phyloP scores from a whole-genome alignment of 2,329 filamentous ascomycete species.

The Stagonosporopsis rhizophila region DNA sequence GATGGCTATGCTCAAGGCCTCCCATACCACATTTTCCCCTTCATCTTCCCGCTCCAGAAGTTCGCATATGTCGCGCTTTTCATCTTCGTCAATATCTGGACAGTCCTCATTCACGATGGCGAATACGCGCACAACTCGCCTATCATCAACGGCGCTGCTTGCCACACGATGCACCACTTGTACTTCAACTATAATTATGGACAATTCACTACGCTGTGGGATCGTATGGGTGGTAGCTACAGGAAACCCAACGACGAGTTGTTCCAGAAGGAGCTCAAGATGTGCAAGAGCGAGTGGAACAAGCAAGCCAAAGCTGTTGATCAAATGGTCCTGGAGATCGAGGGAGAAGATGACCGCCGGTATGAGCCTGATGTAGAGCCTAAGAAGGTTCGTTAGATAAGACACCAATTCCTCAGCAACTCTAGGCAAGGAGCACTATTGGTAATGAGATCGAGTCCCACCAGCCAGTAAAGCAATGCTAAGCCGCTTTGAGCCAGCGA shows the following conservation, averaged over 20 bases:
- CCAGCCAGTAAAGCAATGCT: background rate
- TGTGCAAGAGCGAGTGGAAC: constrained; percentile 80
- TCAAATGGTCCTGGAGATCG: constrained; percentile 75
- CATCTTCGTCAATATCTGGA: constrained; percentile 95
- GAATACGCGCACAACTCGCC: constrained; percentile 91
- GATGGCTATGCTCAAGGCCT: constrained; percentile 89
- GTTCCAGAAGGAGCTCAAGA: constrained; percentile 84
- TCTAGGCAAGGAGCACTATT: background rate
- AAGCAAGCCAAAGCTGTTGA: constrained; percentile 80
- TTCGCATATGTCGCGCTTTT: constrained; percentile 86
- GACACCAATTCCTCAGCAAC: background rate
- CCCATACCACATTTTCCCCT: constrained; percentile 92
- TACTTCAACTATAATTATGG: constrained; percentile 81
- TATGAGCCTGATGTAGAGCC: constrained; percentile 46
- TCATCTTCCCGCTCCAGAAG: constrained; percentile 92
- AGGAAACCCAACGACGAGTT: constrained; percentile 83
- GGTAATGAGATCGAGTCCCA: background rate
- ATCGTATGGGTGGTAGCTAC: constrained; percentile 86
- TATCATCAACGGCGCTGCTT: constrained; percentile 93
- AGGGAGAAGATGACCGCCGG: constrained; percentile 60
- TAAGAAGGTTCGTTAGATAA: constrained; percentile 51
- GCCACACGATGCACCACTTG: constrained; percentile 88
- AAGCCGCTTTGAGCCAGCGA: background rate
- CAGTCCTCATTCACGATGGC: constrained; percentile 93
- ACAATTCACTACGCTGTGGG: constrained; percentile 92